These are phyloP conservation scores for Penicillium psychrofluorescens DNA, from an alignment of 495 filamentous ascomycete species.

Conservation along the genomic window DNA sequence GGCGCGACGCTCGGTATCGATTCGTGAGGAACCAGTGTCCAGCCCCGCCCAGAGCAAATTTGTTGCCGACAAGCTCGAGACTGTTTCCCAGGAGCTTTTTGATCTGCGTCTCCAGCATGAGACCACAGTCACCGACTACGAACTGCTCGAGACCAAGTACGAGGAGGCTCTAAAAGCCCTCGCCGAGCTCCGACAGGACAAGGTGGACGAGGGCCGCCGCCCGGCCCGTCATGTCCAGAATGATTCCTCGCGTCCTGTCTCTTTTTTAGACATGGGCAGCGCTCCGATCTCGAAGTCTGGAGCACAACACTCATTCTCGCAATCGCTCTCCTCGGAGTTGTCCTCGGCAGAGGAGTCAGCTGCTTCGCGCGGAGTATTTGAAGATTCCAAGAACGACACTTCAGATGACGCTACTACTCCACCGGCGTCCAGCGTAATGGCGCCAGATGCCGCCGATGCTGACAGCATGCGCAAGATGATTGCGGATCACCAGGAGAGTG, in stretches of 20 bases:
- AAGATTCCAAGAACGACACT: conserved; percentile 32
- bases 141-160: conserved; percentile 79
- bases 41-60: conserved; percentile 79
- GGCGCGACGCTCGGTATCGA: conserved; percentile 12
- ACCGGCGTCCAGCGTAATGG: conserved; percentile 10
- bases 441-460: conserved; percentile 49
- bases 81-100: conserved; percentile 84
- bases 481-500: conserved; percentile 67
- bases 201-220: conserved; percentile 74
- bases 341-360: conserved; percentile 86
- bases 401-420: conserved; percentile 10
- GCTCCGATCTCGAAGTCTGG: conserved; percentile 62
- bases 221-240: conserved; percentile 39
- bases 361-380: conserved; percentile 54
- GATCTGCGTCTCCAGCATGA: conserved; percentile 89
- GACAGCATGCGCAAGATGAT: conserved; percentile 62
- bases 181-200: conserved; percentile 71
- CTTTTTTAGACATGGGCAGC: conserved; percentile 88
- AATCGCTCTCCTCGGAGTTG: conserved; percentile 92
- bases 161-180: conserved; percentile 79
- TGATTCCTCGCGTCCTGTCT: conserved; percentile 61
- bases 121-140: conserved; percentile 69
- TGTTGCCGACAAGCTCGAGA: conserved; percentile 88
- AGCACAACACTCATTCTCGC: conserved; percentile 79
- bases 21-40: conserved; percentile 29